A percentile compares a stretch with the other conserved stretches of the same genome.
Conservation (phyloP, 2,329 filamentous ascomycete species). For the Triangularia setosa region DNA sequence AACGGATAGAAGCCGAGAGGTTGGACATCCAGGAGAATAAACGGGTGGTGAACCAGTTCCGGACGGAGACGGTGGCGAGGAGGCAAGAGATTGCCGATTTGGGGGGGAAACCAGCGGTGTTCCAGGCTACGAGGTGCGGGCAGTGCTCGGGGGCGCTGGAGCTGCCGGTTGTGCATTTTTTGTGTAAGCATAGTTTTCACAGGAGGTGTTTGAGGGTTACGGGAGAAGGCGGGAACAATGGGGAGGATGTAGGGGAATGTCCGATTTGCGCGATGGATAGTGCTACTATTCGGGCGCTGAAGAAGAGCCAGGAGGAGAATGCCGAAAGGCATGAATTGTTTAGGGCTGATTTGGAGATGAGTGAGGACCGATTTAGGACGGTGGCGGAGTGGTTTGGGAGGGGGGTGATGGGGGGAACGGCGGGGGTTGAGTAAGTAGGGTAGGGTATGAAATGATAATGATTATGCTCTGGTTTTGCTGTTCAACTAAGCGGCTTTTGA, state of each 20-base stretch:
- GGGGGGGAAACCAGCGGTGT: conserved; percentile 74
- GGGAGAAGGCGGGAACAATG: conserved; percentile 36
- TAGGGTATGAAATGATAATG: background rate
- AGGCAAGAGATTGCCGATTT: conserved; percentile 75
- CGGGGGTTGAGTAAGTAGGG: conserved; percentile 31
- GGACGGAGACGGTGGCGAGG: conserved; percentile 76
- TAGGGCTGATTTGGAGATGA: conserved; percentile 69
- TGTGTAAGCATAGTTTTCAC: conserved; percentile 97
- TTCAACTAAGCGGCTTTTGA: no score
- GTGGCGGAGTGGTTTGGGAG: conserved; percentile 93
- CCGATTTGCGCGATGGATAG: conserved; percentile 82
- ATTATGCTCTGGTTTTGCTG: background rate
- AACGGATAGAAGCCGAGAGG: conserved; percentile 84
- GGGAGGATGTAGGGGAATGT: conserved; percentile 62
- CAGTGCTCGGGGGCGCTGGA: conserved; percentile 76
- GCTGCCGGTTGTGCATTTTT: conserved; percentile 86
- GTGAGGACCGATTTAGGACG: conserved; percentile 81
- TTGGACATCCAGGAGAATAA: conserved; percentile 79
- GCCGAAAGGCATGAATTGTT: conserved; percentile 88
- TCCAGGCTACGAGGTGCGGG: conserved; percentile 84
- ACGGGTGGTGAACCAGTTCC: conserved; percentile 77
- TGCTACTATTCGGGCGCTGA: conserved; percentile 81
- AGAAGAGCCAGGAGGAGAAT: conserved; percentile 79
- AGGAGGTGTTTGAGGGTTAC: conserved; percentile 67
- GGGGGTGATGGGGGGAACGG: conserved; percentile 70